Evolutionary conservation across 257 asterid species (phyloP), one percentile per base, ranked within the genome.

Genomic region (Henckelia pumila): DNA sequence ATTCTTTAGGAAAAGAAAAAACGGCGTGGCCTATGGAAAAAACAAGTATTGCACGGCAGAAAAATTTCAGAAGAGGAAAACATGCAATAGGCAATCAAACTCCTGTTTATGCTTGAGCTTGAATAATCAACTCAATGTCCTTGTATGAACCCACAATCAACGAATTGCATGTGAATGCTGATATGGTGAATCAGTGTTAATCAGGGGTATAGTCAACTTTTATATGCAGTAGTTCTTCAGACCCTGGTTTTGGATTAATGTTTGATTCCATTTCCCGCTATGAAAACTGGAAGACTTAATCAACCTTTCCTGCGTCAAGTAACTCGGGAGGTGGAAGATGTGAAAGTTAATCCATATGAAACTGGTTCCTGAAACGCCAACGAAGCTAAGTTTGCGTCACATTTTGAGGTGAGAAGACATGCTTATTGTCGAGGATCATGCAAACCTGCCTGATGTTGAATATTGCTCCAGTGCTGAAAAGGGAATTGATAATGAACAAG

Each of bases 221-320:
- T 61, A 58, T 23, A 8, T 71, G 72, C 68, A 67, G 61, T 56
- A n/a, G 60, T 19, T 24, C 59, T 71, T 57, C 3, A 2, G 33
- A 57, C 55, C 57, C 65, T 49, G 22, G 55, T 37, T 50, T 25
- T n/a, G 70, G 60, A 59, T 61, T 26, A 55, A 65, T 75, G n/a
- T n/a, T n/a, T n/a, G n/a, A 59, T 22, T 61, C 59, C 30, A 28
- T 28, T 28, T 28, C 5, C 60, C 19, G 14, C 72, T 49, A 89
- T 92, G 97, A 93, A 84, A 62, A 74, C 80, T 23, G n/a, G 92
- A 77, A 80, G 89, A 87, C 68, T 47, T 79, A 29, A 83, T 72
- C 62, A 63, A 70, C 73, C 79, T 72, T n/a, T 67, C 88, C 82
- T 47, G 81, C 83, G 73, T 82, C 85, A 17, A 74, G 84, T 77